Base-by-base conservation (phyloP, 768 basidiomycete genomes). In the Brasilioporus rufonigricans region DNA sequence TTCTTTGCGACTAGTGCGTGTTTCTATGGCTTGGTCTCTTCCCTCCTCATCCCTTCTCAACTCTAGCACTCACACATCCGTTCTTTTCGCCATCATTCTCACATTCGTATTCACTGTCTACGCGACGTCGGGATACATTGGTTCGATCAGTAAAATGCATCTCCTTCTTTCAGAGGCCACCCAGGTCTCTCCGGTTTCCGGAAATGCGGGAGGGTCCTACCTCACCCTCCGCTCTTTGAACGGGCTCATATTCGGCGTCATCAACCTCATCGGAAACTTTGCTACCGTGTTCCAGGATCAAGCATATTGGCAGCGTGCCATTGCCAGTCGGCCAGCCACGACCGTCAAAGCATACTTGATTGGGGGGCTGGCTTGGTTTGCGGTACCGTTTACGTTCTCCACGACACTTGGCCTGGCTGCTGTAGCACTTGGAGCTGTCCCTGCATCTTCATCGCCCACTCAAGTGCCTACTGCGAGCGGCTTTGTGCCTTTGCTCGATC, bases 241-340 rank as follows among this genome's bases (percentile, higher is more conserved):
- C 45, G 91, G 89, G 4, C 69, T 93, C 18, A 86, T 91, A 52
- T 93, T 93, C 56, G 86, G 93, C 19, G 84, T 94, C 18, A 88
- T 95, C 71, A 94, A 93, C 68, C 81, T 92, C 60, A 84, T 90
- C 51, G 91, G 93, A 3, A 93, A 93, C 69, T 93, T 92, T 61
- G 77, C 80, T 24, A 82, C 79, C 11, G 82, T 85, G 4, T 81
- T 82, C 63, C 77, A 81, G 62, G 80, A 82, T 55, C 86, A 90
- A 64, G 87, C 90, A 1, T 98, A 96, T 71, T 96, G 91, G 86
- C 91, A 93, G 65, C 81, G 92, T 13, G 93, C 93, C 1, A 93
- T 97, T 65, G 94, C 95, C 2, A 88, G 86, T 56, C 76, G 85
- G 16, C 93, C 92, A 0, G 85, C 83, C 1, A 85, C 80, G n/a